Percentiles rank a stretch among this genome's conserved stretches.
These are phyloP conservation scores for Incumbomyces delicatus DNA, from an alignment of 2,329 filamentous ascomycete species.

Conservation along the genomic window DNA sequence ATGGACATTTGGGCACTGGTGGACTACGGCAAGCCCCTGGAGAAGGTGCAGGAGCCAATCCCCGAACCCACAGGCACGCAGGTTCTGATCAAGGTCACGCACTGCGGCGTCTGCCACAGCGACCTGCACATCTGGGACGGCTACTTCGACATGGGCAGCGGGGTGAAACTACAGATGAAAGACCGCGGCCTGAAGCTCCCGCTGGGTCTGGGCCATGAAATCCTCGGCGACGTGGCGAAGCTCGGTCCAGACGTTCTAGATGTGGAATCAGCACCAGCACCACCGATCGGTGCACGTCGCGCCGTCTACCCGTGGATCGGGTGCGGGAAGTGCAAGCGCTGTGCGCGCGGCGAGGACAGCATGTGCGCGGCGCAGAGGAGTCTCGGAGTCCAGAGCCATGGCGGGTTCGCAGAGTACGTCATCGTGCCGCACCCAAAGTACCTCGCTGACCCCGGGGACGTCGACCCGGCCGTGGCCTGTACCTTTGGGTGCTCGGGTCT, in stretches of 20 bases:
- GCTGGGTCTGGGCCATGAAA: constrained; percentile 55
- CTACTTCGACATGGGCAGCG: constrained; percentile 24
- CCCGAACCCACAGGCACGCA: constrained; percentile 41
- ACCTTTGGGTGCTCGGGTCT: constrained; percentile 9
- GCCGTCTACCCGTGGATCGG: constrained; percentile 12
- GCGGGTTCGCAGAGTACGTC: constrained; percentile 12
- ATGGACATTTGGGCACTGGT: constrained; percentile 5
- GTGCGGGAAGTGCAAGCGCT: constrained; percentile 8
- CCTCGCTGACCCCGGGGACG: constrained; percentile 11
- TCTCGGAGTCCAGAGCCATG: constrained; percentile 4
- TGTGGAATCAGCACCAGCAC: constrained; percentile 27
- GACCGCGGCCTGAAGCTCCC: constrained; percentile 36
- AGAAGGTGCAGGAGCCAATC: constrained; percentile 8
- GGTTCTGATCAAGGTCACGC: constrained; percentile 53
- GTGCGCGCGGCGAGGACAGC: constrained; percentile 9
- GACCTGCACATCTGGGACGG: constrained; percentile 46
- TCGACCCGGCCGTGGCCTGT: constrained; percentile 7
- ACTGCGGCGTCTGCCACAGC: constrained; percentile 56
- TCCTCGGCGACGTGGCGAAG: constrained; percentile 49
- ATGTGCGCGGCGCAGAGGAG: constrained; percentile 2
- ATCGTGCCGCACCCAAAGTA: constrained; percentile 12
- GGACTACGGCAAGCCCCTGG: constrained; percentile 9
- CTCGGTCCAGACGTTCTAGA: constrained; percentile 38
- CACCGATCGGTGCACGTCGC: constrained; percentile 43
- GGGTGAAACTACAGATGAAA: constrained; percentile 7